Conservation (phyloP, 2,329 filamentous ascomycete genomes). For the Decorospora gaudefroyi region DNA sequence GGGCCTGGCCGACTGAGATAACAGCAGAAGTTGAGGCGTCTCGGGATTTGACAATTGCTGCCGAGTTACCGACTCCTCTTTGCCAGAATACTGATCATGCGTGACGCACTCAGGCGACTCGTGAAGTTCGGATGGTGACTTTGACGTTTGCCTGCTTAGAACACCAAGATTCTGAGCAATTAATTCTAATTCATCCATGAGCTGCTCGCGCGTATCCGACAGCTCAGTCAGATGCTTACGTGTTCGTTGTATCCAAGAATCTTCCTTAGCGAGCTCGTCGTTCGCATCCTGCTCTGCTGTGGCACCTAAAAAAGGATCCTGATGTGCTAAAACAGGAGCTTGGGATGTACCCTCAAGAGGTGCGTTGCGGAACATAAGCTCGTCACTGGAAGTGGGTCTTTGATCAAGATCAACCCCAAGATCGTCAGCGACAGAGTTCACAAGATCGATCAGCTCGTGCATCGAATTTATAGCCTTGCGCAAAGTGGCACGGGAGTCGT, state of each 20-base stretch:
- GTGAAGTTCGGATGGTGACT: too few relatives aligned
- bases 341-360: slow-evolving; percentile 23
- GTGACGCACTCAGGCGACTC: slow-evolving; percentile 8
- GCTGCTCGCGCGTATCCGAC: slow-evolving; percentile 25
- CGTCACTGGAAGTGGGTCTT: slow-evolving; percentile 28
- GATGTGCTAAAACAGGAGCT: slow-evolving; percentile 7
- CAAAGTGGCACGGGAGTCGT: slow-evolving; percentile 32
- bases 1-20: too few relatives aligned
- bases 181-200: slow-evolving; percentile 37
- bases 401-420: slow-evolving; percentile 41
- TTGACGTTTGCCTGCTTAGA: too few relatives aligned
- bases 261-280: slow-evolving; percentile 13
- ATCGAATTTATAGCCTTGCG: slow-evolving; percentile 35
- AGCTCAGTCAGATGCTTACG: slow-evolving; percentile 27
- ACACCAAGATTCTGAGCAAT: slow-evolving; percentile 36
- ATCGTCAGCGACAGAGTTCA: slow-evolving; percentile 46
- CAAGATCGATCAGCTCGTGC: slow-evolving; percentile 43
- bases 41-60: too few relatives aligned
- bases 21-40: too few relatives aligned
- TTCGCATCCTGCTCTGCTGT: slow-evolving; percentile 12
- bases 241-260: slow-evolving; percentile 28
- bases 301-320: neutral
- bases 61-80: too few relatives aligned
- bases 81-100: slow-evolving; percentile 5
- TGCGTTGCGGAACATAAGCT: slow-evolving; percentile 31